Evolutionary conservation across 768 basidiomycete genomes (phyloP).

Genomic region (Phanerochaete sordida): DNA sequence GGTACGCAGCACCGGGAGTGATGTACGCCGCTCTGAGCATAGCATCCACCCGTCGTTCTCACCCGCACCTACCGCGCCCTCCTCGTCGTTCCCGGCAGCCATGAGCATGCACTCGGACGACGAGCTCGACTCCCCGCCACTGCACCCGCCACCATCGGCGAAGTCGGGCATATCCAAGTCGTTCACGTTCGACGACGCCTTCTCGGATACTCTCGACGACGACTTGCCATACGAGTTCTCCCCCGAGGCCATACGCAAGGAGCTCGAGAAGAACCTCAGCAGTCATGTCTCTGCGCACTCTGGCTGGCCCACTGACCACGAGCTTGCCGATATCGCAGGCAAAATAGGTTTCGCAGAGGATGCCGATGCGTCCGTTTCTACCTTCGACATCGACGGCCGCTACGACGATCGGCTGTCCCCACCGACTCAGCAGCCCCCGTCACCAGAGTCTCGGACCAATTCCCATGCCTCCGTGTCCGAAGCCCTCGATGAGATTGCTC

Average conservation of each 20-base stretch:
- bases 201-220: constrained; percentile 51
- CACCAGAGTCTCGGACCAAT: constrained; percentile 11
- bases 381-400: constrained; percentile 48
- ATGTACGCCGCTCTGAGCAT: constrained; percentile 8
- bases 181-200: constrained; percentile 55
- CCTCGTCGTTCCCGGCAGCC: not conserved
- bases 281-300: constrained; percentile 25
- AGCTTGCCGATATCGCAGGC: constrained; percentile 26
- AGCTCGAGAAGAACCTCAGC: constrained; percentile 50
- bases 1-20: not conserved
- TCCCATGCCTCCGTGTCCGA: constrained; percentile 19
- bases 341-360: constrained; percentile 31
- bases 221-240: constrained; percentile 52
- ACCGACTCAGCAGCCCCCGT: constrained; percentile 14
- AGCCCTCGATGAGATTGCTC: constrained; percentile 21
- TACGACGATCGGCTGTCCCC: constrained; percentile 20
- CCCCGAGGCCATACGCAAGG: constrained; percentile 56
- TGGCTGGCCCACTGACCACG: constrained; percentile 31
- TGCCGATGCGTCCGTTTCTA: constrained; percentile 53
- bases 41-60: constrained; percentile 1
- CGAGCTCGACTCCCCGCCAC: constrained; percentile 5
- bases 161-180: not conserved
- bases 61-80: not conserved
- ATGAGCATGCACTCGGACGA: constrained; percentile 12
- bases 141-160: not conserved